phyloP scores from a whole-genome alignment of 306 rosid genomes.

The Glycine latifolia region DNA sequence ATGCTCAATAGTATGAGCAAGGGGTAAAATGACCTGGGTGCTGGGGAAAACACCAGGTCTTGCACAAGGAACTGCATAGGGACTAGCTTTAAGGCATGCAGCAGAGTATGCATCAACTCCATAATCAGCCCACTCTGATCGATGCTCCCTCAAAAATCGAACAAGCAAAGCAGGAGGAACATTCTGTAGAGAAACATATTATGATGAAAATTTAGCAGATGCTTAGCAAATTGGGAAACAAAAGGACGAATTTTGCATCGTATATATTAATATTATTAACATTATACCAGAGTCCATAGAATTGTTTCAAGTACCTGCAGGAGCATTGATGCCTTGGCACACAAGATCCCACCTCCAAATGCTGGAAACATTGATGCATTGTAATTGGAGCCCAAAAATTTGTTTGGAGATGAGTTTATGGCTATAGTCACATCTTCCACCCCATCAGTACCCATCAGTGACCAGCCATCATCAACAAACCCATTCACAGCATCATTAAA shows the following conservation, averaged over 20 bases:
- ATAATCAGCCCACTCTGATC: constrained; percentile 98
- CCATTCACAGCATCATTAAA: constrained; percentile 98
- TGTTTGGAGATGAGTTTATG: constrained; percentile 76
- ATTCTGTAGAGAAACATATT: constrained; percentile 56
- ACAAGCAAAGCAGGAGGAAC: constrained; percentile 98
- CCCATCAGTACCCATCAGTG: constrained; percentile 83
- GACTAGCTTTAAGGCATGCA: constrained; percentile 81
- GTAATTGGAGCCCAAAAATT: constrained; percentile 73
- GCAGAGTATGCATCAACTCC: constrained; percentile 98
- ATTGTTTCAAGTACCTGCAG: constrained; percentile 68
- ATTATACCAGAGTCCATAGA: background rate
- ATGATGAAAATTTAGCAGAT: background rate
- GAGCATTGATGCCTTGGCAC: constrained; percentile 98
- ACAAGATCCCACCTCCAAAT: constrained; percentile 89
- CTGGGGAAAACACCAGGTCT: constrained; percentile 89
- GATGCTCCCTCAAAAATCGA: constrained; percentile 96
- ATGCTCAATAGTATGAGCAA: constrained; percentile 89
- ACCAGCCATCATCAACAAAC: constrained; percentile 93
- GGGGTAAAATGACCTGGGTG: constrained; percentile 90
- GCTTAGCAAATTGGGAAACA: background rate
- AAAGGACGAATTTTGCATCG: background rate
- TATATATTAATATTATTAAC: background rate
- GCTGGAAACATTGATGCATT: constrained; percentile 67
- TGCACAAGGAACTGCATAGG: constrained; percentile 87
- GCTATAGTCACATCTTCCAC: constrained; percentile 90